Conservation (phyloP, 495 filamentous ascomycete genomes). For the Glonium stellatum region DNA sequence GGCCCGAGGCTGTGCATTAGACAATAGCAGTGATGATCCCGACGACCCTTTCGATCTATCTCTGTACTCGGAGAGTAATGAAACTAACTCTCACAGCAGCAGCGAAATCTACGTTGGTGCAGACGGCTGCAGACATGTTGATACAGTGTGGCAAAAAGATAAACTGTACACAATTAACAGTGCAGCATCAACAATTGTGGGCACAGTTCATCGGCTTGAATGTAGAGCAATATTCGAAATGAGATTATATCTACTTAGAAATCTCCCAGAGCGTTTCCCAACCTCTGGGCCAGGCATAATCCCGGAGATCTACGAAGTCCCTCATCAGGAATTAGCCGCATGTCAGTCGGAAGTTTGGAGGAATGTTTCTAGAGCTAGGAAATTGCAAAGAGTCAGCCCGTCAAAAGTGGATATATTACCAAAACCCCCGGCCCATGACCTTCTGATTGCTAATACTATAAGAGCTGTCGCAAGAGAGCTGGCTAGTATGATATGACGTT, state of each 20-base stretch:
- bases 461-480: not conserved
- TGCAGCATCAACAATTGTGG: too few relatives aligned
- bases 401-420: not conserved
- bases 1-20: too few relatives aligned
- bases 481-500: not conserved
- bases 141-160: not conserved
- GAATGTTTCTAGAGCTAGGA: not conserved
- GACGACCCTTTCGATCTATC: not conserved
- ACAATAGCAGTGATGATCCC: too few relatives aligned
- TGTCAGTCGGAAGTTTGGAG: not conserved
- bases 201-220: too few relatives aligned
- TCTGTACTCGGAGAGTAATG: not conserved
- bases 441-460: not conserved
- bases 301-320: not conserved
- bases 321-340: not conserved
- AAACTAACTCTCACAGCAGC: not conserved
- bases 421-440: not conserved
- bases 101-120: not conserved
- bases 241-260: not conserved
- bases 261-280: too few relatives aligned
- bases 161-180: not conserved
- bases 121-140: not conserved
- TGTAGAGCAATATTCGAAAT: not conserved
- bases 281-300: too few relatives aligned
- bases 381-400: not conserved